Percentiles rank a stretch among this genome's conserved stretches.
Conservation (phyloP, 768 basidiomycete species). For the Auriculariales sp. region DNA sequence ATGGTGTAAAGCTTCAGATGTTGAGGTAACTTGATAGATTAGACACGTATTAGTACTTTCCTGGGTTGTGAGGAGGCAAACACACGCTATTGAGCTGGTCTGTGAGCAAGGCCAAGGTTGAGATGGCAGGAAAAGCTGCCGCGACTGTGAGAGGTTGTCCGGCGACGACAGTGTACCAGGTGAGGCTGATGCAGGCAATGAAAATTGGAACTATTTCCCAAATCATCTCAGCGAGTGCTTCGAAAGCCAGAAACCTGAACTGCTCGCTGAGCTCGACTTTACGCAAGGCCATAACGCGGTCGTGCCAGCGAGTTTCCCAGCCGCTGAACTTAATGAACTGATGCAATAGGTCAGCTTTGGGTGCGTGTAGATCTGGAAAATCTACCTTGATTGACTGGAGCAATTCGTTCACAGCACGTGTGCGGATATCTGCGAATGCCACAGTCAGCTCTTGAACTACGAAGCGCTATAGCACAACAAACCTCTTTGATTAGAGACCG, state of each 20-base stretch:
- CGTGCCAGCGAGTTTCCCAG: neutral
- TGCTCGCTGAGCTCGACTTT: neutral
- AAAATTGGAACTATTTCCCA: neutral
- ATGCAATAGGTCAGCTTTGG: neutral
- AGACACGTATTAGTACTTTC: neutral
- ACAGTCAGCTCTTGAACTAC: too few species aligned
- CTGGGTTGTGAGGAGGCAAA: neutral
- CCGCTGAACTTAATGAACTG: neutral
- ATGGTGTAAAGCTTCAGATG: neutral
- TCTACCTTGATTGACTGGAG: neutral
- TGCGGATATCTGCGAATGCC: too few species aligned
- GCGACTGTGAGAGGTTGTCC: neutral
- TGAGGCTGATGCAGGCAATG: neutral
- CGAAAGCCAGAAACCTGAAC: neutral
- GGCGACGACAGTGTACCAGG: neutral
- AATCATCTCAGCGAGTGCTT: neutral
- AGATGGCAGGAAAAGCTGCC: neutral
- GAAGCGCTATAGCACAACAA: too few species aligned
- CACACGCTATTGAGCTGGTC: neutral
- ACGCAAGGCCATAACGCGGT: neutral
- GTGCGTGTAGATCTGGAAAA: neutral
- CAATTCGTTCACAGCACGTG: neutral
- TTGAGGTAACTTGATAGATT: neutral
- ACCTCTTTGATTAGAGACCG: neutral
- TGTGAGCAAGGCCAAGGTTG: neutral